Conservation (phyloP, 768 basidiomycete genomes). For the Goffeauzyma gilvescens region DNA sequence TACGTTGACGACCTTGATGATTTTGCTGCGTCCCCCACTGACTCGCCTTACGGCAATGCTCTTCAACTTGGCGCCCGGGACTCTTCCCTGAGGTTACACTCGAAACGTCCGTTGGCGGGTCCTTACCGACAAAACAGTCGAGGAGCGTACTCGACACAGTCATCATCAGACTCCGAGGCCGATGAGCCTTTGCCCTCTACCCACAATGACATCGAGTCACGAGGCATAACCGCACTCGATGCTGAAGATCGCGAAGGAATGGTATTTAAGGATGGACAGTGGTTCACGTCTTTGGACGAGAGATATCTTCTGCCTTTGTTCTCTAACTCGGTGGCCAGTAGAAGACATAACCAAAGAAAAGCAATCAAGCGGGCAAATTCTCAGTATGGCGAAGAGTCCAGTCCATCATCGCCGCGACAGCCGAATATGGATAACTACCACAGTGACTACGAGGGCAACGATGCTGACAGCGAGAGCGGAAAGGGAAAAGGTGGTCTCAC, state of each 20-base stretch:
- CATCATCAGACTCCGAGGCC: constrained; percentile 23
- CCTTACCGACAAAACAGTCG: too few relatives aligned
- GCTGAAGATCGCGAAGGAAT: constrained; percentile 19
- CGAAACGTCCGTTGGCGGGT: too few relatives aligned
- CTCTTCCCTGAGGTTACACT: too few relatives aligned
- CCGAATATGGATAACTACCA: constrained; percentile 16
- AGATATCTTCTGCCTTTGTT: constrained; percentile 81
- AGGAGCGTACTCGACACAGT: too few relatives aligned
- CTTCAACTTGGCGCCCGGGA: too few relatives aligned
- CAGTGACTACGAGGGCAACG: constrained; percentile 14
- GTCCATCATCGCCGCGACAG: constrained; percentile 17
- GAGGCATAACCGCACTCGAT: constrained; percentile 6
- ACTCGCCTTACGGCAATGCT: constrained; percentile 22
- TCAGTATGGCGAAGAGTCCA: constrained; percentile 17
- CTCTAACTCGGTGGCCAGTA: constrained; percentile 29
- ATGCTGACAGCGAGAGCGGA: constrained; percentile 29
- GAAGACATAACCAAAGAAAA: constrained; percentile 23
- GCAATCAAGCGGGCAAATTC: constrained; percentile 14
- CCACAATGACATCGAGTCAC: constrained; percentile 10
- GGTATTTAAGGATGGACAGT: constrained; percentile 52
- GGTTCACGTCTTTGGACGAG: constrained; percentile 92
- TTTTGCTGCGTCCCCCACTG: constrained; percentile 15
- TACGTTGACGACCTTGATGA: constrained; percentile 21
- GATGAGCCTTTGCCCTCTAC: constrained; percentile 22
- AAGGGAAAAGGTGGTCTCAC: constrained; percentile 17